Evolutionary conservation across 805 yeast species (phyloP), one percentile per base, ranked within the genome.

Genomic region (Jamesozyma rosinii): DNA sequence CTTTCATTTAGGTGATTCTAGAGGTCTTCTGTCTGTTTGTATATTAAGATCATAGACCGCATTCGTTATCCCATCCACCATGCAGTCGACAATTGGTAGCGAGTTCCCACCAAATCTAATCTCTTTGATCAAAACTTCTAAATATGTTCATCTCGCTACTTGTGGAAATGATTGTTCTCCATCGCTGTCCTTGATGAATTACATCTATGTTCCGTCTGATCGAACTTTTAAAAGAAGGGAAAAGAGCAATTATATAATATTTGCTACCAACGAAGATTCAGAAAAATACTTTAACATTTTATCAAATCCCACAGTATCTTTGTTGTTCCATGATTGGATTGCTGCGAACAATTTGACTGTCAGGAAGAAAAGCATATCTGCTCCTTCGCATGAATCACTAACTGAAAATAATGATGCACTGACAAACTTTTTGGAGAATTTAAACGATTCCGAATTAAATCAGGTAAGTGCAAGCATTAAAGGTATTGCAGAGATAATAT

Each of bases 181-280:
- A 4, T 92, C 89, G 49, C 95, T 87, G 5, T 75, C 92, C 18
- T 70, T 90, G 48, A 90, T 89, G 97, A 89, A 86, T 65, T 90
- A 84, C 63, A 78, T 89, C 3, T 84, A 79, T 58, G 63, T 81
- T 20, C 66, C 69, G 5, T 58, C 70, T 5, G 55, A 59, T 15
- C 63, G 67, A 21, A 55, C 67, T 0, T 70, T 50, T 49, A 31
- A 43, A 0, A 45, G 46, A 34, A 37, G 60, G 14, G 57, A 61
- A 36, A 52, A 59, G 18, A 64, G 61, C 19, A 71, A 77, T 26
- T 72, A 69, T 50, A 75, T 88, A 38, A 75, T 89, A 21, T 67
- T 89, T 40, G 77, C 95, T 2, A 77, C 94, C 1, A 79, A 79
- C 1, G 76, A 74, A 45, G 65, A 72, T 40, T 84, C 96, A 8